Evolutionary conservation across 2,329 filamentous ascomycete species (phyloP).

Genomic region (Phaeoacremonium minimum): DNA sequence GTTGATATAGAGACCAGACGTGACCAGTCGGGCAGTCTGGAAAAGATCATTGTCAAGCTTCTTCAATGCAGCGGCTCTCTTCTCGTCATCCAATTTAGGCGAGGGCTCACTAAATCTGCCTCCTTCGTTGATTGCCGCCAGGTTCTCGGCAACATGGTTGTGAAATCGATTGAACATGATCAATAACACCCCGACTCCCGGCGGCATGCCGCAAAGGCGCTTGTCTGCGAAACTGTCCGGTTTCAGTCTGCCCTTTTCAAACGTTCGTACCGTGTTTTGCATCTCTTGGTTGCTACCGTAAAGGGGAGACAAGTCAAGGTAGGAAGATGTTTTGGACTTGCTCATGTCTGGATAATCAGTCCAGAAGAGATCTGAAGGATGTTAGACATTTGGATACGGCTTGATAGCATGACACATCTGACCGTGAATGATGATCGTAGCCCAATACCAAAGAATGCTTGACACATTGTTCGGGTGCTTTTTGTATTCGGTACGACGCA

Average conservation of each 20-base stretch:
- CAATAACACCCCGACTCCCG: constrained; percentile 65
- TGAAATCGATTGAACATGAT: constrained; percentile 84
- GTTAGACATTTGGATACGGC: too few relatives aligned
- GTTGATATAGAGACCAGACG: constrained; percentile 72
- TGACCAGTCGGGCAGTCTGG: constrained; percentile 73
- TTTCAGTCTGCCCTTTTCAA: constrained; percentile 68
- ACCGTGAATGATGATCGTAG: constrained; percentile 70
- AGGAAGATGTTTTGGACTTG: constrained; percentile 64
- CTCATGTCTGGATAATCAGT: constrained; percentile 58
- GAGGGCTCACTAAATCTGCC: constrained; percentile 60
- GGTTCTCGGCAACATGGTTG: constrained; percentile 75
- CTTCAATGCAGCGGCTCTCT: constrained; percentile 48
- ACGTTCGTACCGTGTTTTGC: constrained; percentile 64
- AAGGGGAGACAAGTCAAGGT: constrained; percentile 66
- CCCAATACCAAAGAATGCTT: constrained; percentile 69
- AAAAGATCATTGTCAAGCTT: constrained; percentile 76
- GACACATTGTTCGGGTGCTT: constrained; percentile 69
- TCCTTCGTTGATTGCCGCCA: constrained; percentile 82
- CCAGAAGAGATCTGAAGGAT: constrained; percentile 51
- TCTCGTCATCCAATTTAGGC: too few relatives aligned
- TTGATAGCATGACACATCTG: too few relatives aligned
- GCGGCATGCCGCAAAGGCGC: constrained; percentile 65
- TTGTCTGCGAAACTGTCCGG: constrained; percentile 69
- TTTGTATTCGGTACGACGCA: constrained; percentile 46
- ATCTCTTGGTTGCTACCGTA: constrained; percentile 67